phyloP scores from a whole-genome alignment of 176 grass and related monocot species.

The Avena sativa region DNA sequence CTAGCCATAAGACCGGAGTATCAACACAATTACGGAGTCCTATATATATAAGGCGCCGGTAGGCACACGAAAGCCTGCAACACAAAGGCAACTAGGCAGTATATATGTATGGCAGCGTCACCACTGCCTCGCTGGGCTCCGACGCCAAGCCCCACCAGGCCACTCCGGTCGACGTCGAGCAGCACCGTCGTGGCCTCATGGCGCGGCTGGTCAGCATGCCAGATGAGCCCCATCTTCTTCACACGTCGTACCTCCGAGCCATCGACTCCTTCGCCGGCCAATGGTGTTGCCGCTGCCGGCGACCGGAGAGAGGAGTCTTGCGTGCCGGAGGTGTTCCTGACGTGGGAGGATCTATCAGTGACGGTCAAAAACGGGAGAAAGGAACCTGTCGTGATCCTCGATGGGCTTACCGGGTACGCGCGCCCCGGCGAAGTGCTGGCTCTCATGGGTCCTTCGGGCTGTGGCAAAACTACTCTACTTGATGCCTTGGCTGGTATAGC shows the following conservation, averaged over 20 bases:
- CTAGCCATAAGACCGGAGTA: too few species aligned
- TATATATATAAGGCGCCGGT: conserved; percentile 18
- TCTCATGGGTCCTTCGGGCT: conserved; percentile 46
- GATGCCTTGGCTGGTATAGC: conserved; percentile 38
- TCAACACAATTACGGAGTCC: background rate
- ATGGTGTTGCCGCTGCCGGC: background rate
- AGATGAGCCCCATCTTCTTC: background rate
- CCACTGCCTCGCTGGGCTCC: conserved; percentile 53
- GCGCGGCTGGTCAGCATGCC: background rate
- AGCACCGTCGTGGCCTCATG: background rate
- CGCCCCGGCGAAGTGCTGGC: conserved; percentile 42
- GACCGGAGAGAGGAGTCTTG: background rate
- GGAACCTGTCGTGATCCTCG: background rate
- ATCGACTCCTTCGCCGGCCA: background rate
- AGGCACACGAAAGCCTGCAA: background rate
- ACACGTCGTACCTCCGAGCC: background rate
- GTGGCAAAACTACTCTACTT: conserved; percentile 45
- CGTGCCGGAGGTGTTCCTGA: background rate
- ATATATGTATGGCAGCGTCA: conserved; percentile 46
- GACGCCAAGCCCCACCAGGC: conserved; percentile 47
- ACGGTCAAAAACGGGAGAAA: background rate
- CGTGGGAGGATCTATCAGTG: conserved; percentile 36
- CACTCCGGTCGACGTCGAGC: background rate
- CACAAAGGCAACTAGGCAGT: background rate
- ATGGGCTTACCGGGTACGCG: conserved; percentile 13